Conservation (phyloP, 2,329 filamentous ascomycete species). For the Fusarium chlamydosporum region DNA sequence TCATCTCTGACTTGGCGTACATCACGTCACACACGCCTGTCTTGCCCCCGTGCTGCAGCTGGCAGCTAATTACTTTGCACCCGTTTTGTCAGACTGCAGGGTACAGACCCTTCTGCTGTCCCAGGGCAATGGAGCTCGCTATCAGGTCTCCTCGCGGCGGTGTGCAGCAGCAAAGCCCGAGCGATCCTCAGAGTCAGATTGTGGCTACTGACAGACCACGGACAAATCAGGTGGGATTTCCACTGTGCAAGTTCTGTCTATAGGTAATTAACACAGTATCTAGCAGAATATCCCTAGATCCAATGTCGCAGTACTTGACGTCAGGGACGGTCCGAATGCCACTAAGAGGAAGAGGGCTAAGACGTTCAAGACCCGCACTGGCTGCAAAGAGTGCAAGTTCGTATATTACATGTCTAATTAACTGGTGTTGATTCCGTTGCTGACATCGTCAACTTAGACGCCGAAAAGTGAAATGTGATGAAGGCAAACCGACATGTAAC, state of each 20-base stretch:
- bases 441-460: constrained; percentile 24
- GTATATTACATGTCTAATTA: constrained; percentile 19
- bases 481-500: constrained; percentile 40
- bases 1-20: constrained; percentile 7
- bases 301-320: constrained; percentile 31
- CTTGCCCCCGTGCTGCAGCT: constrained; percentile 6
- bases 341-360: constrained; percentile 29
- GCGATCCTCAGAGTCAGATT: constrained; percentile 6
- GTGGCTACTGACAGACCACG: not conserved
- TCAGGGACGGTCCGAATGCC: constrained; percentile 23
- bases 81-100: constrained; percentile 10
- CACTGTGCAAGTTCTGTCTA: not conserved
- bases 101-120: constrained; percentile 3
- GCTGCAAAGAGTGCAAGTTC: constrained; percentile 47
- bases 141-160: constrained; percentile 13
- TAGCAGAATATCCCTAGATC: constrained; percentile 27
- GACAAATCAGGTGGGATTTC: constrained; percentile 1
- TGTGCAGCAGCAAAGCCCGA: constrained; percentile 1
- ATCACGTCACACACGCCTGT: constrained; percentile 8
- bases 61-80: constrained; percentile 4
- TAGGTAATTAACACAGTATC: constrained; percentile 1
- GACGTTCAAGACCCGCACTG: constrained; percentile 42
- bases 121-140: constrained; percentile 8
- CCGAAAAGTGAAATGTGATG: constrained; percentile 48
- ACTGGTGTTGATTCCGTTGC: constrained; percentile 2